Conservation (phyloP, 768 basidiomycete species). For the Suillus occidentalis region DNA sequence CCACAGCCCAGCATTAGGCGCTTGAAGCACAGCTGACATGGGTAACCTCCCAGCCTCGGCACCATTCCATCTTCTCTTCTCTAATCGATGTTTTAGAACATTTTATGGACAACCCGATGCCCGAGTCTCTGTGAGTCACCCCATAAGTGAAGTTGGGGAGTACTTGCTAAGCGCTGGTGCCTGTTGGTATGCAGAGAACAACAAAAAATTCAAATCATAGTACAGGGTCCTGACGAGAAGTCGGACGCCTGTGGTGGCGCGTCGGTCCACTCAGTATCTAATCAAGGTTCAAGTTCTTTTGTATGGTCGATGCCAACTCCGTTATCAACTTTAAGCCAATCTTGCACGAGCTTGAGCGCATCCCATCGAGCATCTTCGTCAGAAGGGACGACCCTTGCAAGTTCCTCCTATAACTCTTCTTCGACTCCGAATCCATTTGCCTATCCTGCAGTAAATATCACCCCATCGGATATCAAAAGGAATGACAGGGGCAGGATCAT, state of each 20-base stretch:
- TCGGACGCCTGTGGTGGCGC: neutral
- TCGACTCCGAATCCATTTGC: neutral
- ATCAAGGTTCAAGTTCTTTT: neutral
- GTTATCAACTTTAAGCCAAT: neutral
- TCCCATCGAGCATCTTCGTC: neutral
- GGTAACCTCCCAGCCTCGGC: neutral
- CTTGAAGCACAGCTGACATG: neutral
- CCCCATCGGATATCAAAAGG: conserved; percentile 4
- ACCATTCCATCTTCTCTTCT: neutral
- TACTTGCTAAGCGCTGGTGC: neutral
- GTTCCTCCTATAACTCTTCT: neutral
- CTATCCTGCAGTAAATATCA: neutral
- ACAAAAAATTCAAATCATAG: neutral
- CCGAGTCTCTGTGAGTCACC: neutral
- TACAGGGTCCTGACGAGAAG: neutral
- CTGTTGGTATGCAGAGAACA: neutral
- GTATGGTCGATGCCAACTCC: neutral
- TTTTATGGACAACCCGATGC: neutral
- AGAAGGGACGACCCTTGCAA: neutral
- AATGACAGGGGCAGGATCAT: conserved; percentile 2
- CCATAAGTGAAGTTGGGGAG: neutral
- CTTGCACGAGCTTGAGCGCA: neutral
- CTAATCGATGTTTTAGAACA: neutral
- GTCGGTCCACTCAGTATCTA: neutral
- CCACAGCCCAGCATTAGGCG: neutral